Evolutionary conservation across 495 filamentous ascomycete genomes (phyloP).

Genomic region (Hypomontagnella submonticulosa): DNA sequence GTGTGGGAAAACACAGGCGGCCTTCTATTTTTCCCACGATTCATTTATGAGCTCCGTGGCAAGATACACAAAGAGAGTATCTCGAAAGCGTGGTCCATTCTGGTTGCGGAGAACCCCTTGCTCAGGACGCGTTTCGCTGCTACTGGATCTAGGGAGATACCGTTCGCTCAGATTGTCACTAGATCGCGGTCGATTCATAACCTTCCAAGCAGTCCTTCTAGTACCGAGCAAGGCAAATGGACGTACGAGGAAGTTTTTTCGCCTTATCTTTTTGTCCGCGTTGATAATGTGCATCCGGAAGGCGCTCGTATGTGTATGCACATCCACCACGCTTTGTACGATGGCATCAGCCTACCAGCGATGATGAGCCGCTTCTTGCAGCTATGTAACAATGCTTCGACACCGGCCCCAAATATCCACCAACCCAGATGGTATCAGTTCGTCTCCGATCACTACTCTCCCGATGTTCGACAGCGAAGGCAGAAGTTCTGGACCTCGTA

Average conservation of each 20-base stretch:
- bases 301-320: slow-evolving; percentile 54
- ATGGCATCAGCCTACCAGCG: slow-evolving; percentile 72
- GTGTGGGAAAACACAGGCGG: slow-evolving; percentile 73
- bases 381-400: slow-evolving; percentile 26
- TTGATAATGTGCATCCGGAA: slow-evolving; percentile 15
- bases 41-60: slow-evolving; percentile 61
- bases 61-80: slow-evolving; percentile 51
- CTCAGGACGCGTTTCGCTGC: slow-evolving; percentile 71
- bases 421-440: slow-evolving; percentile 41
- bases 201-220: slow-evolving; percentile 5
- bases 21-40: slow-evolving; percentile 70
- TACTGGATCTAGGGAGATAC: slow-evolving; percentile 54
- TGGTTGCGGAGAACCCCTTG: slow-evolving; percentile 65
- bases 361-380: slow-evolving; percentile 54
- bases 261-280: slow-evolving; percentile 28
- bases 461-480: slow-evolving; percentile 30
- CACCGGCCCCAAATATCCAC: background rate
- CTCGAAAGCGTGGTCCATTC: slow-evolving; percentile 63
- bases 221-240: slow-evolving; percentile 29
- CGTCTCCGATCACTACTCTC: slow-evolving; percentile 17
- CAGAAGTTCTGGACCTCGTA: slow-evolving; percentile 67
- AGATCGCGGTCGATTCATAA: slow-evolving; percentile 30
- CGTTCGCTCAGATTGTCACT: slow-evolving; percentile 66
- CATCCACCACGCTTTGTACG: slow-evolving; percentile 83
- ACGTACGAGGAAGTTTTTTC: slow-evolving; percentile 21